Evolutionary conservation across 768 basidiomycete genomes (phyloP).

Genomic region (Rhodotorula diobovata): DNA sequence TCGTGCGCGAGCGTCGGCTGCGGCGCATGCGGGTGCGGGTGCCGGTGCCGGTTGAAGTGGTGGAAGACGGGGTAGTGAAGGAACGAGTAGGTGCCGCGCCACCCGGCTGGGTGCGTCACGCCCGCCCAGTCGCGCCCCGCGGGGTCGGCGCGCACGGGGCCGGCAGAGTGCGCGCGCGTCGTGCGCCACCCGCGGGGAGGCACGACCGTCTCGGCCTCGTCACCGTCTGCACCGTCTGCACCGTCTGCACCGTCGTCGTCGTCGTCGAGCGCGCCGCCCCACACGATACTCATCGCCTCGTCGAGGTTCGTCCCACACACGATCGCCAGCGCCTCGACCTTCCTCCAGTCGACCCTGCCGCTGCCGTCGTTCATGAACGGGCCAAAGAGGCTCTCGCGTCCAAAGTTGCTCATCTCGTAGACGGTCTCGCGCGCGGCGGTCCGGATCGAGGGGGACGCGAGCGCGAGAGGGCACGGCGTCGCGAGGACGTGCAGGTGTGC

Average conservation of each 20-base stretch:
- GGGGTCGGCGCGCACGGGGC: background rate
- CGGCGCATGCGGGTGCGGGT: accelerated
- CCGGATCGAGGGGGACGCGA: background rate
- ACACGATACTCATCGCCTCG: background rate
- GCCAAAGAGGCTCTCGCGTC: background rate
- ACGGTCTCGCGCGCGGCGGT: slow-evolving; percentile 23
- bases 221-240: background rate
- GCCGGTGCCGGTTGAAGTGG: background rate
- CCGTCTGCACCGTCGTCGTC: background rate
- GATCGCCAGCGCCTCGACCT: slow-evolving; percentile 16
- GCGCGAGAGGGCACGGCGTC: slow-evolving; percentile 1
- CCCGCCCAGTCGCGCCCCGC: slow-evolving; percentile 27
- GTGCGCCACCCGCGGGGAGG: slow-evolving; percentile 3
- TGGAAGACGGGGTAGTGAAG: slow-evolving; percentile 16
- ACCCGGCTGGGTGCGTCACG: slow-evolving; percentile 12
- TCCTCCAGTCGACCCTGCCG: slow-evolving; percentile 23
- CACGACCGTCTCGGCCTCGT: background rate
- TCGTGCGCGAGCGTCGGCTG: slow-evolving; percentile 16
- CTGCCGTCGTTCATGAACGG: slow-evolving; percentile 13
- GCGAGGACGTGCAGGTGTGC: slow-evolving; percentile 23
- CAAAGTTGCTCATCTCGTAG: slow-evolving; percentile 15
- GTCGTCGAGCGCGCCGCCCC: background rate
- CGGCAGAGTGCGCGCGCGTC: slow-evolving; percentile 4
- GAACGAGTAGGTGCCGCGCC: slow-evolving; percentile 24
- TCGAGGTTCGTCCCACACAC: slow-evolving; percentile 9